Percentiles rank a stretch among this genome's conserved stretches.
Conservation (phyloP, 2,329 filamentous ascomycete genomes). For the Mariannaea elegans region DNA sequence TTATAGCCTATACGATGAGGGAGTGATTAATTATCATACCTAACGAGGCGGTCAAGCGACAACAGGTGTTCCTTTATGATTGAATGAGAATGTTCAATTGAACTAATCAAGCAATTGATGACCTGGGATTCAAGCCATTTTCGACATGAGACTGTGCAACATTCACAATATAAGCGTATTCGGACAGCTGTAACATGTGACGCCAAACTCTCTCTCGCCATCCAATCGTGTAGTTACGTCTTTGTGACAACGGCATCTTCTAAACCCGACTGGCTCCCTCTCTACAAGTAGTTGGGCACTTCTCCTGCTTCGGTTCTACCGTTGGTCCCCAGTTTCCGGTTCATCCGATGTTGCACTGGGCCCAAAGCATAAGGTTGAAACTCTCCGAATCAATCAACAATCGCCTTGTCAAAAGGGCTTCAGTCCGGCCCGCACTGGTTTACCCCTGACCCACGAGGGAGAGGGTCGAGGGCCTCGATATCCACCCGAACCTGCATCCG, state of each 20-base stretch:
- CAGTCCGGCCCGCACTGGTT: not conserved
- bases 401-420: not conserved
- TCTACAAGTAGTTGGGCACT: not conserved
- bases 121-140: not conserved
- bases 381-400: conserved; percentile 23
- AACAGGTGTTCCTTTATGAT: not conserved
- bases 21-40: conserved; percentile 1
- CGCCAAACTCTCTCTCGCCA: not conserved
- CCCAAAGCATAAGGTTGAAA: conserved; percentile 28
- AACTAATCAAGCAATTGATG: not conserved
- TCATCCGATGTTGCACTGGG: conserved; percentile 37
- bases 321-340: conserved; percentile 18
- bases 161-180: not conserved
- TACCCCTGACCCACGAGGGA: conserved; percentile 15
- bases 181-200: not conserved
- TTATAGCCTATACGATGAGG: not conserved
- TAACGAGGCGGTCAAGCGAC: conserved; percentile 3
- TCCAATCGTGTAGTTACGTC: conserved; percentile 1
- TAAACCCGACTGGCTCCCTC: conserved; percentile 3
- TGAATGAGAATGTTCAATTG: not conserved
- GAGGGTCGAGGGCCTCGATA: not conserved
- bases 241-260: not conserved
- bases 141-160: not conserved
- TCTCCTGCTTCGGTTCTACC: not conserved
- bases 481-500: conserved; percentile 11